Percentiles rank a stretch among this genome's conserved stretches.
These are phyloP conservation scores for Cystobasidium onofrii DNA, from an alignment of 768 basidiomycete genomes.

Conservation along the genomic window DNA sequence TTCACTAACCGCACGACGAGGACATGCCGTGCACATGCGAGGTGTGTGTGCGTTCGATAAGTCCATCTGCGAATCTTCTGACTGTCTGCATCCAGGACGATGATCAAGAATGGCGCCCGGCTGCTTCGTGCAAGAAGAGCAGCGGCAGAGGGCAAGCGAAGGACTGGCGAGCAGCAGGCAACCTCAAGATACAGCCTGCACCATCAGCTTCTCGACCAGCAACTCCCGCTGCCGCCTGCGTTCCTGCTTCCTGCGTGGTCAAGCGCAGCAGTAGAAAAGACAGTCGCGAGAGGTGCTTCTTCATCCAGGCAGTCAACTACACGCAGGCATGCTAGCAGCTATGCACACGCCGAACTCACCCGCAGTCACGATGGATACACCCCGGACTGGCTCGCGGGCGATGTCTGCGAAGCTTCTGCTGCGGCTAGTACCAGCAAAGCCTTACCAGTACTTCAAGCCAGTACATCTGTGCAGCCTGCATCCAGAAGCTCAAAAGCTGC, in stretches of 20 bases:
- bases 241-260: conserved; percentile 27
- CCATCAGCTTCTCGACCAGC: neutral
- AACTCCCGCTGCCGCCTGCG: neutral
- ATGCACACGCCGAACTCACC: neutral
- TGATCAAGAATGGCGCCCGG: conserved; percentile 24
- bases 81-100: conserved; percentile 13
- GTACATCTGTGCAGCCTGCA: neutral
- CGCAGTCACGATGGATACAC: neutral
- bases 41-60: neutral
- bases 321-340: neutral
- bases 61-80: neutral
- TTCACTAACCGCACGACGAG: no score
- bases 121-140: conserved; percentile 1
- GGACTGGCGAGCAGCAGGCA: no score
- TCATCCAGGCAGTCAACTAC: neutral
- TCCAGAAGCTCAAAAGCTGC: neutral
- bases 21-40: neutral
- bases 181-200: neutral
- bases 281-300: neutral
- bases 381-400: neutral
- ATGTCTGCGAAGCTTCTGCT: neutral
- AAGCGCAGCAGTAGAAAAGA: neutral
- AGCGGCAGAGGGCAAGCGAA: neutral
- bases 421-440: neutral
- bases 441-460: neutral